phyloP scores from a whole-genome alignment of 768 basidiomycete species.

The Collybia sordida region DNA sequence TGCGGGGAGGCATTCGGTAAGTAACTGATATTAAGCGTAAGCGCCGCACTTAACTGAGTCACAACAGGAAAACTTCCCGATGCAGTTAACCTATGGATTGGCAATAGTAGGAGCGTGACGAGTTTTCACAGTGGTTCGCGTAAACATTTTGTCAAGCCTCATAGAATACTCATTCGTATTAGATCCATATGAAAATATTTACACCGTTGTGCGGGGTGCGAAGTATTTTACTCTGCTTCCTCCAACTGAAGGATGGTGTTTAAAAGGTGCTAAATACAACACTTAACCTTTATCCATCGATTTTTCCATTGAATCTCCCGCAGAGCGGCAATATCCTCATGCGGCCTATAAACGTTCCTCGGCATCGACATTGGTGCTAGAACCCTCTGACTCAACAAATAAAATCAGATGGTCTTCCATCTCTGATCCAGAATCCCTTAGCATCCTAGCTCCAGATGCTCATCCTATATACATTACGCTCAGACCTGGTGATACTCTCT shows the following conservation, averaged over 20 bases:
- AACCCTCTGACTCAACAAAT: slow-evolving; percentile 28
- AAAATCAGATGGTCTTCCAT: slow-evolving; percentile 83
- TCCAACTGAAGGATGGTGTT: slow-evolving; percentile 84
- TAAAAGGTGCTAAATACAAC: slow-evolving; percentile 55
- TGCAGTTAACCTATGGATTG: slow-evolving; percentile 94
- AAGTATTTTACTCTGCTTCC: slow-evolving; percentile 88
- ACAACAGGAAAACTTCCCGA: slow-evolving; percentile 64
- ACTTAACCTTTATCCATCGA: neutral
- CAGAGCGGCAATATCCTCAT: slow-evolving; percentile 65
- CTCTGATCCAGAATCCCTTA: slow-evolving; percentile 50
- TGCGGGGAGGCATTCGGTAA: slow-evolving; percentile 78
- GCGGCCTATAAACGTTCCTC: slow-evolving; percentile 57
- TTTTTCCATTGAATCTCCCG: slow-evolving; percentile 1
- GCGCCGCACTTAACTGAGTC: neutral
- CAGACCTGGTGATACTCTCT: slow-evolving; percentile 74
- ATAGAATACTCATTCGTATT: neutral
- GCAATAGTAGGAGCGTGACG: slow-evolving; percentile 72
- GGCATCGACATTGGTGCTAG: slow-evolving; percentile 19
- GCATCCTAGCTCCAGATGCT: slow-evolving; percentile 47
- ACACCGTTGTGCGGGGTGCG: slow-evolving; percentile 78
- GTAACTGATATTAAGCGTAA: slow-evolving; percentile 13
- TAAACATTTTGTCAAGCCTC: neutral
- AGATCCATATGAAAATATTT: slow-evolving; percentile 88
- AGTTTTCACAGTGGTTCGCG: slow-evolving; percentile 80
- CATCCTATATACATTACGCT: slow-evolving; percentile 70